Evolutionary conservation across 805 yeast genomes (phyloP), one percentile per base, ranked within the genome.

Genomic region (Cyberlindnera subsufficiens): DNA sequence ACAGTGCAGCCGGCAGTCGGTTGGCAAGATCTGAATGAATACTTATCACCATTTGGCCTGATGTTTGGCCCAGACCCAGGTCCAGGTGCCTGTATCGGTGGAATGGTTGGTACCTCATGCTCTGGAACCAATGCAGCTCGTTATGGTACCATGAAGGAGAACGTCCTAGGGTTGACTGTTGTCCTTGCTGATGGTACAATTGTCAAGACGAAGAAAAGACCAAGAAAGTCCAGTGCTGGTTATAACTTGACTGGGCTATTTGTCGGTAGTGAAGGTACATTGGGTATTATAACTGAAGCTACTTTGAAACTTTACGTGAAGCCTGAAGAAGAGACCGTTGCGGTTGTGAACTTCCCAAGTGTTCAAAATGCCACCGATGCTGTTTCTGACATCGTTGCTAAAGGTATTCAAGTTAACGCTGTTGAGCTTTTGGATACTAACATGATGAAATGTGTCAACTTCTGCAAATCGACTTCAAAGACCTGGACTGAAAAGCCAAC

Each of bases 121-220:
- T 82, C 90, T 0, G 95, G 95, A 6, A 82, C 91, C 3, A 81
- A 84, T 52, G 90, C 91, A 20, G 78, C 80, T 20, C 63, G 86
- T 39, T 85, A 83, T 52, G 95, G 95, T 17, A 86, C 91, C 15
- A 82, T 85, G 80, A 77, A 80, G 56, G 89, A 85, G 58, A 80
- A 83, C 58, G 78, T 82, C 1, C 59, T 84, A 20, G 75, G 75
- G 43, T 58, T 84, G 44, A 86, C 87, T 1, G 86, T 85, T 18
- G 93, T 86, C 6, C 62, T 85, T 36, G 86, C 93, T 13, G 95
- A 85, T 61, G 95, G 95, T 2, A 80, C 89, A 1, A 66, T 86
- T 30, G 68, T 85, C 38, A 86, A 82, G 64, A 86, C 95, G 1
- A 77, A 77, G 46, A 77, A 74, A 51, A 70, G 93, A 58, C 90